Conservation (phyloP, 2,329 filamentous ascomycete genomes). For the Arthroderma sp. region DNA sequence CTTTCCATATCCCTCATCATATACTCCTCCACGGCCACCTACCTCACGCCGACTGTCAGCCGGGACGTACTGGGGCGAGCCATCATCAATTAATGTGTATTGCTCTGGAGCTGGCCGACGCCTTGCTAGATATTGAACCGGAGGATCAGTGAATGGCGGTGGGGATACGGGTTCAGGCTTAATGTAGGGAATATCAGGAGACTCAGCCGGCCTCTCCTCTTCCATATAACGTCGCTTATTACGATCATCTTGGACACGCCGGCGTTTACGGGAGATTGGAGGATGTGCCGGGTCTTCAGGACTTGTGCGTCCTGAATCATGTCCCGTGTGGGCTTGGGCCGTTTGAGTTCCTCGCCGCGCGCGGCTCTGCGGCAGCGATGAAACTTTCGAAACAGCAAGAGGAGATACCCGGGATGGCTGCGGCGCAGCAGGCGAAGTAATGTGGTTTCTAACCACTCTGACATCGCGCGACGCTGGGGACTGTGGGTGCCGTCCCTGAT, state of each 20-base stretch:
- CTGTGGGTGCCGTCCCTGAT: constrained; percentile 27
- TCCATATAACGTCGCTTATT: constrained; percentile 21
- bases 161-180: constrained; percentile 52
- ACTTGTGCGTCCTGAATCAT: constrained; percentile 29
- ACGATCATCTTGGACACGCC: constrained; percentile 31
- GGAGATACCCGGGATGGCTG: constrained; percentile 58
- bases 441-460: constrained; percentile 58
- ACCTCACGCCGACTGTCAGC: constrained; percentile 23
- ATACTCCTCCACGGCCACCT: constrained; percentile 17
- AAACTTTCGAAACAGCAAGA: constrained; percentile 39
- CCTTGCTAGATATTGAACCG: constrained; percentile 17
- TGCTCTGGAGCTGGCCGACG: constrained; percentile 26
- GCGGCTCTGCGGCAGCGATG: constrained; percentile 43
- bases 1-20: constrained; percentile 23
- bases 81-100: constrained; percentile 32
- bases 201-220: constrained; percentile 22
- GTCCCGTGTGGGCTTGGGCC: constrained; percentile 16
- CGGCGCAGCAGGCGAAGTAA: constrained; percentile 59
- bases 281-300: constrained; percentile 29
- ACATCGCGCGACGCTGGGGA: constrained; percentile 35
- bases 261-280: constrained; percentile 40
- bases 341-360: constrained; percentile 26
- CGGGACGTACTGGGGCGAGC: constrained; percentile 27
- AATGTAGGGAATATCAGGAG: constrained; percentile 39
- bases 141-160: constrained; percentile 38